Percentiles rank a stretch among this genome's conserved stretches.
Conservation (phyloP, 352 stramenopile genomes). For the Globisporangium cystogenes region DNA sequence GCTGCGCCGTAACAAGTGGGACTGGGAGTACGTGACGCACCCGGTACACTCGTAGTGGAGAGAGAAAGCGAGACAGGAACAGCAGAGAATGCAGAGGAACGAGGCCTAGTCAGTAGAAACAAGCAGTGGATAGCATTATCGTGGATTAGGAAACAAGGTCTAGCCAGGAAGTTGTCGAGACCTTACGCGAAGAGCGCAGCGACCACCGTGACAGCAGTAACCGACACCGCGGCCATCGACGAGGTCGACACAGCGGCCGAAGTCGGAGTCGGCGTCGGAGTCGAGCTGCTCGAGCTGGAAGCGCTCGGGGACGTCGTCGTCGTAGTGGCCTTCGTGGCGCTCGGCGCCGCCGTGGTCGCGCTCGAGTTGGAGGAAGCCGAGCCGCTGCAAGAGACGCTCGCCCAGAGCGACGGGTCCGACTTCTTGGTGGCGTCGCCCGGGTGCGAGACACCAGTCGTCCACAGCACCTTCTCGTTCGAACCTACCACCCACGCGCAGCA, state of each 20-base stretch:
- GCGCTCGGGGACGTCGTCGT: background rate
- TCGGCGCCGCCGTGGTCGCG: background rate
- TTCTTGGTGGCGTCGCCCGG: constrained; percentile 15
- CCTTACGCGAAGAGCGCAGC: constrained; percentile 2
- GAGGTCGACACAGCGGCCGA: background rate
- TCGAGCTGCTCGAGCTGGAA: background rate
- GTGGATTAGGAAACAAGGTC: too few relatives aligned
- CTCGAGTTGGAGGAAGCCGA: background rate
- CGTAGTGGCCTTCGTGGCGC: background rate
- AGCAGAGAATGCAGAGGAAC: too few relatives aligned
- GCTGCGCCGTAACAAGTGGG: constrained; percentile 50
- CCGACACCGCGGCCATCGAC: background rate
- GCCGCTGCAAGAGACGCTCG: constrained; percentile 4
- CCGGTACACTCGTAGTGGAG: constrained; percentile 5
- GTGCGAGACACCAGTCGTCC: constrained; percentile 12
- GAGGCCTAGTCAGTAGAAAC: too few relatives aligned
- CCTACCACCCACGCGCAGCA: constrained; percentile 22
- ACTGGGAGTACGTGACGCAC: constrained; percentile 75
- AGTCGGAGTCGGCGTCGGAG: background rate
- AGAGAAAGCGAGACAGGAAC: background rate
- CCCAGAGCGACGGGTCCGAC: constrained; percentile 14
- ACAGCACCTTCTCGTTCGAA: constrained; percentile 18
- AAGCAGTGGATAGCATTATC: too few relatives aligned
- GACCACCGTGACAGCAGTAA: background rate
- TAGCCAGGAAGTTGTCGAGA: too few relatives aligned